These are phyloP conservation scores for Macrolepiota albuminosa DNA, from an alignment of 768 basidiomycete species.

Conservation along the genomic window DNA sequence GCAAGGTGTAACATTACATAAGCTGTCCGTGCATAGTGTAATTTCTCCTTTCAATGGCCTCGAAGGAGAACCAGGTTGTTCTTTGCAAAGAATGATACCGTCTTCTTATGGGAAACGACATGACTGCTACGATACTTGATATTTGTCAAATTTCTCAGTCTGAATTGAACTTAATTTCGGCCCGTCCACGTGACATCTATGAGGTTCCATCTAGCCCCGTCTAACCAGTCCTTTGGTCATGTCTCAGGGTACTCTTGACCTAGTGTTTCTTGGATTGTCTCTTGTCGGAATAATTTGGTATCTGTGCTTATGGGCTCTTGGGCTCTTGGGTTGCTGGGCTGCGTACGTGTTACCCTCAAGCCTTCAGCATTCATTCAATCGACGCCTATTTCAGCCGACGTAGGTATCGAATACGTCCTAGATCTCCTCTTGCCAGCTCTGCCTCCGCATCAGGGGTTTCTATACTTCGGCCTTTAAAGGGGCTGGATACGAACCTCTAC, in stretches of 20 bases:
- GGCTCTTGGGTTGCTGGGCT: constrained; percentile 59
- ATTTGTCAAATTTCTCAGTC: too few relatives aligned
- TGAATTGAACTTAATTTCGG: too few relatives aligned
- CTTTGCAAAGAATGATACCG: too few relatives aligned
- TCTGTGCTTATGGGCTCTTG: constrained; percentile 54
- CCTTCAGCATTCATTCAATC: background rate
- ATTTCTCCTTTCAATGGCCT: too few relatives aligned
- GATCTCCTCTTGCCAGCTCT: constrained; percentile 53
- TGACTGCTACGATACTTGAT: too few relatives aligned
- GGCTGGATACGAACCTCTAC: constrained; percentile 91
- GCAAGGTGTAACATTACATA: too few relatives aligned
- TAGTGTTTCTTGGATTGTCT: constrained; percentile 23
- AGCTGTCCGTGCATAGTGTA: too few relatives aligned
- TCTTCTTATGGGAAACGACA: too few relatives aligned
- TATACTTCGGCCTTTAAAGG: constrained; percentile 91
- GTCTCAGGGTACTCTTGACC: constrained; percentile 1
- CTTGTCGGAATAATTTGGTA: constrained; percentile 58
- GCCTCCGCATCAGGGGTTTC: constrained; percentile 78
- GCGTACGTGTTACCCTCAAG: constrained; percentile 48
- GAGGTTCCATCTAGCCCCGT: background rate
- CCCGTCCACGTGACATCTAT: too few relatives aligned
- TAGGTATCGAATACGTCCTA: constrained; percentile 66
- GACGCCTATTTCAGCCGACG: constrained; percentile 47
- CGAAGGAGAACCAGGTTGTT: too few relatives aligned
- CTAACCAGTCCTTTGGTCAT: background rate